Percentiles rank a stretch among this genome's conserved stretches.
phyloP scores from a whole-genome alignment of 73 alveolate genomes.

The Paramecium primaurelia region DNA sequence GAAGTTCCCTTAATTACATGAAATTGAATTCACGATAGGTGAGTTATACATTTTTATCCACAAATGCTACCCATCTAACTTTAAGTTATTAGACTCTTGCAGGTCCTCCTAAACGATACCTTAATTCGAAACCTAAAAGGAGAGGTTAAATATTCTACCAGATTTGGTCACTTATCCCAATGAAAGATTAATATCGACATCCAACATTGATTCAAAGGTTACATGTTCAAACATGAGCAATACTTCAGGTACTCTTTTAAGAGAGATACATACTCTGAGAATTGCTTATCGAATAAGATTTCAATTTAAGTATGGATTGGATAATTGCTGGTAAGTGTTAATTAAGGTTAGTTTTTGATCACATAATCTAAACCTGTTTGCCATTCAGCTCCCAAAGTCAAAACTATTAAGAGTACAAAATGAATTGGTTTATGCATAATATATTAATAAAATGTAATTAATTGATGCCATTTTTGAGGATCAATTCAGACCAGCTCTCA shows the following conservation, averaged over 20 bases:
- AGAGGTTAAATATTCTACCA: background rate
- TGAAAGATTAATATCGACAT: background rate
- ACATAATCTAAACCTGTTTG: slow-evolving; percentile 2
- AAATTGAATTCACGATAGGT: background rate
- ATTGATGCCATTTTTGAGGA: slow-evolving; percentile 3
- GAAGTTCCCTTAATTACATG: background rate
- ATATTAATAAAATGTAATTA: slow-evolving; percentile 13
- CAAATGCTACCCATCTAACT: slow-evolving; percentile 42
- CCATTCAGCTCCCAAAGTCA: background rate
- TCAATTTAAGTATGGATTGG: background rate
- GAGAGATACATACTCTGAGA: background rate
- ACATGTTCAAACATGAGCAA: background rate
- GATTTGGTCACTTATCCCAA: background rate
- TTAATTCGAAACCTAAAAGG: background rate
- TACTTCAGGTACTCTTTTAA: slow-evolving; percentile 40
- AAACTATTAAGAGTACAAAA: background rate
- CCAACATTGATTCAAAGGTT: slow-evolving; percentile 1
- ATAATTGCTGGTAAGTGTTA: background rate
- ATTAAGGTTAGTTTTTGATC: background rate
- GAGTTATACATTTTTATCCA: background rate
- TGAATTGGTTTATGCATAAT: background rate
- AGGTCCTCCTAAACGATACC: slow-evolving; percentile 35
- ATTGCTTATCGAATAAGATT: background rate
- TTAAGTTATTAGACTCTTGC: slow-evolving; percentile 21
- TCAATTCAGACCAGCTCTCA: background rate